Conservation (phyloP, 2,329 filamentous ascomycete species). For the Penicillium janthinellum region DNA sequence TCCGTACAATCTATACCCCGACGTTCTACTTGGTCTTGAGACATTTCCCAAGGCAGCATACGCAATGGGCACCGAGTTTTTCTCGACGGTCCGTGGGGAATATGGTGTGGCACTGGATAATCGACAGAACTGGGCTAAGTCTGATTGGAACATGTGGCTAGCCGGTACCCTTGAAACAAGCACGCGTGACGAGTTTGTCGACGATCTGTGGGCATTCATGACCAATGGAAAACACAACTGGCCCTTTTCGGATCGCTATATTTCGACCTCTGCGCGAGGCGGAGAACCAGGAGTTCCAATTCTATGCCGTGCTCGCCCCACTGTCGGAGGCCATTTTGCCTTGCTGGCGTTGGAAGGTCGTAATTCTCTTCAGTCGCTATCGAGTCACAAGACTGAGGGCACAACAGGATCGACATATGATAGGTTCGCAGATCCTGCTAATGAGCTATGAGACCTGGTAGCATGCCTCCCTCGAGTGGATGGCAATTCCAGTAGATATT, state of each 20-base stretch:
- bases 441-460: conserved; percentile 12
- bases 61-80: conserved; percentile 42
- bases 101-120: conserved; percentile 46
- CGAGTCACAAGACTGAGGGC: background rate
- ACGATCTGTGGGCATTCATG: conserved; percentile 47
- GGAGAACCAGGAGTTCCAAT: conserved; percentile 35
- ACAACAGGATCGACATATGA: background rate
- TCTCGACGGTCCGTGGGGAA: conserved; percentile 37
- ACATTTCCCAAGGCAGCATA: conserved; percentile 42
- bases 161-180: conserved; percentile 36
- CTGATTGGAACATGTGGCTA: conserved; percentile 50
- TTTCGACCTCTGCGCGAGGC: conserved; percentile 36
- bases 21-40: conserved; percentile 41
- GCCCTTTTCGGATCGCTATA: conserved; percentile 49
- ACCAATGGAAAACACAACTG: conserved; percentile 47
- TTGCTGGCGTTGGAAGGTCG: conserved; percentile 42
- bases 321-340: conserved; percentile 48
- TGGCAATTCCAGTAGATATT: background rate
- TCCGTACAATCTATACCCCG: conserved; percentile 48
- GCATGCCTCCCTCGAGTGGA: background rate
- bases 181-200: conserved; percentile 38
- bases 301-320: conserved; percentile 44
- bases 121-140: conserved; percentile 46
- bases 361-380: conserved; percentile 24
- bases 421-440: conserved; percentile 13